These are phyloP conservation scores for Lasiosphaeria miniovina DNA, from an alignment of 495 filamentous ascomycete species.

Conservation along the genomic window DNA sequence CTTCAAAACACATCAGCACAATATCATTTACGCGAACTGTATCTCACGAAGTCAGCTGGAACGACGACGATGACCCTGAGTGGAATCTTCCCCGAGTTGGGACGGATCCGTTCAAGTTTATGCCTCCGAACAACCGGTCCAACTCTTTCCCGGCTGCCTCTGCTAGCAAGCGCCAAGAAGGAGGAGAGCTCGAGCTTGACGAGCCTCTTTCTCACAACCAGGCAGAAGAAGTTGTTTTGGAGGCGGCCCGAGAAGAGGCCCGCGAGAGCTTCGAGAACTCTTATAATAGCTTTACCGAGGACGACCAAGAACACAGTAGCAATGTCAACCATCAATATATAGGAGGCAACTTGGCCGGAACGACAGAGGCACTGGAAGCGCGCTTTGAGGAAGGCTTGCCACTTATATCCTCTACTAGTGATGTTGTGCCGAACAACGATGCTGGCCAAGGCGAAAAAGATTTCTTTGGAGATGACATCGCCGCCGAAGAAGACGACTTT, in stretches of 20 bases:
- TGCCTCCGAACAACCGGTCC: conserved; percentile 51
- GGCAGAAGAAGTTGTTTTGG: conserved; percentile 21
- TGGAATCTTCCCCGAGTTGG: conserved; percentile 48
- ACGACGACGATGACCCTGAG: conserved; percentile 52
- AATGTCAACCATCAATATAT: conserved; percentile 27
- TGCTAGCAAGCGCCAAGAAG: conserved; percentile 31
- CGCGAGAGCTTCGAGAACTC: conserved; percentile 20
- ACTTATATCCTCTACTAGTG: conserved; percentile 38
- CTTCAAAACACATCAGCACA: conserved; percentile 48
- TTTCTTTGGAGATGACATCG: conserved; percentile 40
- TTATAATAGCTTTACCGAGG: conserved; percentile 25
- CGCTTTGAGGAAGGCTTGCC: conserved; percentile 61
- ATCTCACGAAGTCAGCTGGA: conserved; percentile 51
- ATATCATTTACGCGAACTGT: conserved; percentile 53
- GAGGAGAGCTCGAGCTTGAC: conserved; percentile 26
- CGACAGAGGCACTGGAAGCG: conserved; percentile 38
- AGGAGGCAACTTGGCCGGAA: conserved; percentile 37
- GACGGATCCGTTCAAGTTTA: conserved; percentile 54
- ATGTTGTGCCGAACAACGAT: conserved; percentile 7
- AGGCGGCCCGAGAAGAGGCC: conserved; percentile 35
- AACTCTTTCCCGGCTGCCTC: conserved; percentile 63
- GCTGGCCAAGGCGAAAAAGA: conserved; percentile 15
- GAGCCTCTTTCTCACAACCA: conserved; percentile 19
- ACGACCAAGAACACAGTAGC: conserved; percentile 14
- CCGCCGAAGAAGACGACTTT: conserved; percentile 49